phyloP scores from a whole-genome alignment of 2,329 filamentous ascomycete genomes.

The Sarocladium oryzae region DNA sequence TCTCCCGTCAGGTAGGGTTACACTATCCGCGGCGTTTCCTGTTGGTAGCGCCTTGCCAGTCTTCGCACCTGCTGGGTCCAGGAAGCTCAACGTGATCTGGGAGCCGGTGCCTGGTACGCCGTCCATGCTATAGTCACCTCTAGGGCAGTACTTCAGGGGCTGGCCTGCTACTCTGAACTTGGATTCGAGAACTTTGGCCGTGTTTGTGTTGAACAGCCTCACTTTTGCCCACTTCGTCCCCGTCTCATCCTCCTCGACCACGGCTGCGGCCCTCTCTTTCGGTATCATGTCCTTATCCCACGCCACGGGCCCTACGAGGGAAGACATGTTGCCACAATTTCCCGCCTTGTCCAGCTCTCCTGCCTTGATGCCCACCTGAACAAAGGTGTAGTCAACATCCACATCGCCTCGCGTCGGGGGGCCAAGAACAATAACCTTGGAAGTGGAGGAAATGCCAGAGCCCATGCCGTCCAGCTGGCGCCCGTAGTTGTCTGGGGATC shows the following conservation, averaged over 20 bases:
- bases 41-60: slow-evolving; percentile 49
- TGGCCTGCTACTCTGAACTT: slow-evolving; percentile 45
- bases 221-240: slow-evolving; percentile 38
- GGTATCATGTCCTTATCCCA: slow-evolving; percentile 25
- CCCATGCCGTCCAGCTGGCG: slow-evolving; percentile 66
- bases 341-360: slow-evolving; percentile 57
- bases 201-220: slow-evolving; percentile 66
- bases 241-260: slow-evolving; percentile 15
- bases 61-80: slow-evolving; percentile 53
- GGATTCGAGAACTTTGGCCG: slow-evolving; percentile 54
- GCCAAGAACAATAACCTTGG: slow-evolving; percentile 60
- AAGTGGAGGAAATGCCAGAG: slow-evolving; percentile 57
- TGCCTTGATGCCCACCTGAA: slow-evolving; percentile 59
- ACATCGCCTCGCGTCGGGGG: slow-evolving; percentile 32
- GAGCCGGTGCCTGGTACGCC: slow-evolving; percentile 52
- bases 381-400: slow-evolving; percentile 66
- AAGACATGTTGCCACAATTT: slow-evolving; percentile 72
- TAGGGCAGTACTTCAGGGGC: slow-evolving; percentile 28
- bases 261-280: slow-evolving; percentile 4
- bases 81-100: slow-evolving; percentile 50
- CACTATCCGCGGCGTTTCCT: slow-evolving; percentile 43
- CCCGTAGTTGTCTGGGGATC: slow-evolving; percentile 54
- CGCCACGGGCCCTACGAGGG: slow-evolving; percentile 52
- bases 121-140: slow-evolving; percentile 52
- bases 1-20: slow-evolving; percentile 30